phyloP scores from a whole-genome alignment of 2,329 filamentous ascomycete genomes.

The Penicillium sclerotigenum region DNA sequence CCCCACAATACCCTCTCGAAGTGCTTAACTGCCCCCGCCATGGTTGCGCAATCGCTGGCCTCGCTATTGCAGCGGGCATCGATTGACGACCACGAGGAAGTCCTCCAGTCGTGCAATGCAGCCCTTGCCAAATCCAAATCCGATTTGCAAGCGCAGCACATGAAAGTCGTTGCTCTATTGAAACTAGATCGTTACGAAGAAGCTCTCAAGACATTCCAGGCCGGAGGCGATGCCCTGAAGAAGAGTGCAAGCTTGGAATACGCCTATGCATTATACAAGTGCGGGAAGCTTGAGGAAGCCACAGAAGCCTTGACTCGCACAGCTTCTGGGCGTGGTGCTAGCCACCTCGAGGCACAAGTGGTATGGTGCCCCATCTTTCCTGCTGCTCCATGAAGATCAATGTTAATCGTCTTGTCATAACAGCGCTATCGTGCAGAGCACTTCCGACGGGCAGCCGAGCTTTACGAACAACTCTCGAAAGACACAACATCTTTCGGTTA shows the following conservation, averaged over 20 bases:
- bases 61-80: conserved; percentile 56
- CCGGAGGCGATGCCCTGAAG: conserved; percentile 53
- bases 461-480: conserved; percentile 53
- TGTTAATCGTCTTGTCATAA: not conserved
- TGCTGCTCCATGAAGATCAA: not conserved
- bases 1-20: not conserved
- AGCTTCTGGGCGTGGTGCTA: conserved; percentile 49
- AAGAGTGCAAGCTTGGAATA: conserved; percentile 57
- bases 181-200: conserved; percentile 64
- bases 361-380: conserved; percentile 38
- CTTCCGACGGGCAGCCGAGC: conserved; percentile 52
- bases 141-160: conserved; percentile 56
- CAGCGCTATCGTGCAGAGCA: conserved; percentile 58
- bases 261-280: conserved; percentile 63
- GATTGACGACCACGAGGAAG: conserved; percentile 61
- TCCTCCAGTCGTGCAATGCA: conserved; percentile 57
- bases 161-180: conserved; percentile 58
- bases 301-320: conserved; percentile 48
- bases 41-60: conserved; percentile 49
- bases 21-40: conserved; percentile 28
- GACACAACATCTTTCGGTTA: conserved; percentile 41
- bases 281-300: conserved; percentile 55
- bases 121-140: conserved; percentile 56
- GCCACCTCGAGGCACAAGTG: conserved; percentile 61
- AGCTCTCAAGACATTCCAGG: conserved; percentile 55